Evolutionary conservation across 2,329 filamentous ascomycete species (phyloP).

Genomic region (Alternaria sp.): DNA sequence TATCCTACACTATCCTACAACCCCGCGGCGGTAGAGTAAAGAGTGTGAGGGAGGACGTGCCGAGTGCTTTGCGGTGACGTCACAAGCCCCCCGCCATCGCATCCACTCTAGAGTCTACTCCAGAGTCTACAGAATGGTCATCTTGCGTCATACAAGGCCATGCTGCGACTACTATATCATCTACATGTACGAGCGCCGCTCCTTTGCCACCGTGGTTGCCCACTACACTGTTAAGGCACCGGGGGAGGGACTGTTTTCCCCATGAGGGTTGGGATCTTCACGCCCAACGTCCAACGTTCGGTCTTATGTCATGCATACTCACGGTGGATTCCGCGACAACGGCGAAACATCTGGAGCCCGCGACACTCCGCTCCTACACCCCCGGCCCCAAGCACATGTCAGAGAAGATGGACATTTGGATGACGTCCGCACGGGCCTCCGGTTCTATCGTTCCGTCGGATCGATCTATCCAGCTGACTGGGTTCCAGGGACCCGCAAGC

Average conservation of each 20-base stretch:
- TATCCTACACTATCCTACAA: background rate
- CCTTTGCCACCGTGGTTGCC: background rate
- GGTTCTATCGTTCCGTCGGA: slow-evolving; percentile 13
- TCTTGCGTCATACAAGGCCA: background rate
- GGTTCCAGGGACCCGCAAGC: slow-evolving; percentile 7
- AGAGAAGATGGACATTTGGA: background rate
- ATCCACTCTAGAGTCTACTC: background rate
- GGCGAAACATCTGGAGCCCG: background rate
- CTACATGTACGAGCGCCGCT: background rate
- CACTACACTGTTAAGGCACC: background rate
- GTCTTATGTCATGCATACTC: slow-evolving; percentile 7
- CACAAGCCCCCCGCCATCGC: background rate
- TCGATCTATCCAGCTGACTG: slow-evolving; percentile 17
- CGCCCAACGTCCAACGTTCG: background rate
- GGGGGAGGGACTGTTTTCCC: background rate
- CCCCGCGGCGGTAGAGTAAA: background rate
- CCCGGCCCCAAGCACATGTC: slow-evolving; percentile 5
- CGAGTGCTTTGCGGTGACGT: background rate
- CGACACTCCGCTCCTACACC: background rate
- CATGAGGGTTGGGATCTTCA: background rate
- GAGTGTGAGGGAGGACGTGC: background rate
- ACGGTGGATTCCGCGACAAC: slow-evolving; percentile 7
- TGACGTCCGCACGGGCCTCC: slow-evolving; percentile 7
- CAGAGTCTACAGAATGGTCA: background rate
- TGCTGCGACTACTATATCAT: background rate